Conservation (phyloP, 352 stramenopile genomes). For the Phytophthora podocarpi region DNA sequence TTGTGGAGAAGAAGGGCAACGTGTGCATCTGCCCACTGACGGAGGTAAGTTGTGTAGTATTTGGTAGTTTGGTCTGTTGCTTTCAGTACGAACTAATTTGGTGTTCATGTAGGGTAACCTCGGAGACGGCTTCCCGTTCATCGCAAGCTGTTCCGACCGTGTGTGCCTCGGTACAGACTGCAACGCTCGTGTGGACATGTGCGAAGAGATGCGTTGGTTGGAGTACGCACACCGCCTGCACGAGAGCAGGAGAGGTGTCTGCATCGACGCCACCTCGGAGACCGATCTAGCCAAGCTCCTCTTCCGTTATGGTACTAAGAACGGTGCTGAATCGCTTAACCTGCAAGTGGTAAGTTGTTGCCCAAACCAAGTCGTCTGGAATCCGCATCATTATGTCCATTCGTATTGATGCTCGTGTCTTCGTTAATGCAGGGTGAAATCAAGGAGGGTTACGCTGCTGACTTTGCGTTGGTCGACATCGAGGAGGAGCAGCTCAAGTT, state of each 20-base stretch:
- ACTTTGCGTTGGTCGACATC: slow-evolving; percentile 75
- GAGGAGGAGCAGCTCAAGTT: slow-evolving; percentile 79
- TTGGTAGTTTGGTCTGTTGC: not conserved
- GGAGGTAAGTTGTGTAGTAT: slow-evolving; percentile 34
- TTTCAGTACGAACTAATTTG: not conserved
- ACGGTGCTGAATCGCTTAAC: slow-evolving; percentile 69
- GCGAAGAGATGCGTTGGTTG: slow-evolving; percentile 83
- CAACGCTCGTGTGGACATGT: slow-evolving; percentile 85
- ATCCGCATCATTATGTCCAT: too few relatives aligned
- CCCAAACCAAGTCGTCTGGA: not conserved
- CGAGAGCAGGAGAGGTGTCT: slow-evolving; percentile 68
- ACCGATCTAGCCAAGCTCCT: slow-evolving; percentile 67
- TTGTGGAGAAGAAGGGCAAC: slow-evolving; percentile 64
- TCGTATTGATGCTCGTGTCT: too few relatives aligned
- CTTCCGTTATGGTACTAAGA: slow-evolving; percentile 72
- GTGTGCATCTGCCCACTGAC: slow-evolving; percentile 81
- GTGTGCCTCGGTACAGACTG: slow-evolving; percentile 79
- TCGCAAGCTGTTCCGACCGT: slow-evolving; percentile 65
- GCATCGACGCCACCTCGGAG: slow-evolving; percentile 55
- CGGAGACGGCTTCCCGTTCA: slow-evolving; percentile 70
- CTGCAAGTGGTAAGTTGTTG: slow-evolving; percentile 58
- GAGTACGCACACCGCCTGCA: slow-evolving; percentile 77
- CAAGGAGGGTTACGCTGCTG: slow-evolving; percentile 62
- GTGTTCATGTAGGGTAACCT: slow-evolving; percentile 53
- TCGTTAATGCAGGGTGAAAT: slow-evolving; percentile 73